Evolutionary conservation across 345 rosid genomes (phyloP).

Genomic region (Camelina hispida): DNA sequence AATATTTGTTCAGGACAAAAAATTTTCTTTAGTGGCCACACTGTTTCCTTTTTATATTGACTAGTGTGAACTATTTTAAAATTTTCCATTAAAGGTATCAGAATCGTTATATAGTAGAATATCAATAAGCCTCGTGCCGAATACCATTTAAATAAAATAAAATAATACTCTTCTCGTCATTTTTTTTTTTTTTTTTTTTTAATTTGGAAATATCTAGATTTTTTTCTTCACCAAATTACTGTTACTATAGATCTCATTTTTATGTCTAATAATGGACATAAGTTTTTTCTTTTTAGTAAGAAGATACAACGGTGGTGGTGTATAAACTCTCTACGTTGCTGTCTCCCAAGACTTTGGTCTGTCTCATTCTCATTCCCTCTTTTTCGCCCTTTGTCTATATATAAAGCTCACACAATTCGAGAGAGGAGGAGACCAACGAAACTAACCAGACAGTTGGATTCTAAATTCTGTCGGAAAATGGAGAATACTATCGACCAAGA

Average conservation of each 20-base stretch:
- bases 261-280: slow-evolving; percentile 16
- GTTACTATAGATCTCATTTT: background rate
- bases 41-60: slow-evolving; percentile 22
- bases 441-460: background rate
- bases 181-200: background rate
- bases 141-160: slow-evolving; percentile 15
- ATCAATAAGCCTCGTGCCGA: slow-evolving; percentile 32
- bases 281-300: background rate
- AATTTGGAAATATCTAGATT: slow-evolving; percentile 6
- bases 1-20: background rate
- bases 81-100: background rate
- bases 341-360: slow-evolving; percentile 39
- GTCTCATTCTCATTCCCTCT: slow-evolving; percentile 17
- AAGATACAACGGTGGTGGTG: slow-evolving; percentile 24
- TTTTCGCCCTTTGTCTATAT: slow-evolving; percentile 30
- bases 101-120: background rate
- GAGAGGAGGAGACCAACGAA: slow-evolving; percentile 22
- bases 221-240: slow-evolving; percentile 20
- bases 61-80: background rate
- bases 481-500: slow-evolving; percentile 54
- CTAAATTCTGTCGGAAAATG: slow-evolving; percentile 27
- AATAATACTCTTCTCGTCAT: background rate
- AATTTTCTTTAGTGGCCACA: slow-evolving; percentile 20
- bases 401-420: slow-evolving; percentile 38
- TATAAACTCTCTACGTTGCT: slow-evolving; percentile 28